Evolutionary conservation across 1,284 basidiomycete species (phyloP).

Genomic region (Sanguinoderma infundibulare): DNA sequence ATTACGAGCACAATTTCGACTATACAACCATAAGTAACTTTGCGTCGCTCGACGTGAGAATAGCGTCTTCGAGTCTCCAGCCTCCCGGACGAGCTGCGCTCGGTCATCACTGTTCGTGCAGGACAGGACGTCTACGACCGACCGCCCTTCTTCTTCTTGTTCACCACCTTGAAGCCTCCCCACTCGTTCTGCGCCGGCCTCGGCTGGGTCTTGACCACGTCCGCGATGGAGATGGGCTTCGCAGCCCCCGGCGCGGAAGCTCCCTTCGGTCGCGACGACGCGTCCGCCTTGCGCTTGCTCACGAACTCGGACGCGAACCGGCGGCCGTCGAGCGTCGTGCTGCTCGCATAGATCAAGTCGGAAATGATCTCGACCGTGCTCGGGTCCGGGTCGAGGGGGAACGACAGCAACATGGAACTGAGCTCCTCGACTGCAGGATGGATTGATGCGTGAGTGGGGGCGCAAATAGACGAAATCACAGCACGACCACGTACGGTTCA

Average conservation of each 20-base stretch:
- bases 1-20: slow-evolving; percentile 22
- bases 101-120: not conserved
- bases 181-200: slow-evolving; percentile 77
- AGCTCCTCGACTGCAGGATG: slow-evolving; percentile 83
- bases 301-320: slow-evolving; percentile 94
- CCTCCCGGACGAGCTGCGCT: not conserved
- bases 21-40: slow-evolving; percentile 22
- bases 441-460: slow-evolving; percentile 9
- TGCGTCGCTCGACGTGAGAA: slow-evolving; percentile 13
- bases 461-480: slow-evolving; percentile 6
- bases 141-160: slow-evolving; percentile 90
- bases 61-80: not conserved
- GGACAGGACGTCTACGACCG: slow-evolving; percentile 34
- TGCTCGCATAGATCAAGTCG: slow-evolving; percentile 92
- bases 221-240: slow-evolving; percentile 77
- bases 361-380: slow-evolving; percentile 88
- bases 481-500: slow-evolving; percentile 66
- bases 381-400: slow-evolving; percentile 87
- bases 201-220: slow-evolving; percentile 88
- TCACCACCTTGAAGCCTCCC: slow-evolving; percentile 89
- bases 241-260: slow-evolving; percentile 42
- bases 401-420: slow-evolving; percentile 87
- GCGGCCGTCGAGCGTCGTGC: slow-evolving; percentile 92
- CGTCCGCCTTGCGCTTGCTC: slow-evolving; percentile 83
- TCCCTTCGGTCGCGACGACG: slow-evolving; percentile 52